Conservation (phyloP, 2,329 filamentous ascomycete species). For the Lasiodiplodia hormozganensis region DNA sequence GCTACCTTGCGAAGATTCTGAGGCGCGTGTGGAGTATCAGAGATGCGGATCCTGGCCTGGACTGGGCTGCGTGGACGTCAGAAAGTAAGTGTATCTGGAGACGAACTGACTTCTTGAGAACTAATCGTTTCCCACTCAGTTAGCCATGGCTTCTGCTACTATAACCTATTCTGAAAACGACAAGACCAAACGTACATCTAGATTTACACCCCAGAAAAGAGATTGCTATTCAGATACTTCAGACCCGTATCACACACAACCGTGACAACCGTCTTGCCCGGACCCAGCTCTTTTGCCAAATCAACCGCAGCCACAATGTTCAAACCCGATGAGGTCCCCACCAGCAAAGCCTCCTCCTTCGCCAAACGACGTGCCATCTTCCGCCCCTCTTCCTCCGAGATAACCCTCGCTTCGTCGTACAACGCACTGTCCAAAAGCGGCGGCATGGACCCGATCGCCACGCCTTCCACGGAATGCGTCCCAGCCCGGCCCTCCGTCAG, state of each 20-base stretch:
- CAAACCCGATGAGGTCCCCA: background rate
- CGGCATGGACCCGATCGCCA: background rate
- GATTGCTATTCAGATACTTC: background rate
- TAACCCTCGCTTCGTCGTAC: background rate
- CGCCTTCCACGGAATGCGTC: background rate
- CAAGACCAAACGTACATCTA: no score
- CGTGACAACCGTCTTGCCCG: background rate
- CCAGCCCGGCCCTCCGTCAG: background rate
- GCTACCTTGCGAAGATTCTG: no score
- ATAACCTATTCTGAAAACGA: no score
- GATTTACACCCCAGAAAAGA: background rate
- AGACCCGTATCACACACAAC: slow-evolving; percentile 2
- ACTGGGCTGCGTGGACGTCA: no score
- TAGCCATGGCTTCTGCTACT: no score
- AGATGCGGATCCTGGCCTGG: no score
- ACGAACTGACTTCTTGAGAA: no score
- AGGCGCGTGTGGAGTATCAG: no score
- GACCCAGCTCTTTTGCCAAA: background rate
- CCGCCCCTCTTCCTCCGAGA: background rate
- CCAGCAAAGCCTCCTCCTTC: background rate
- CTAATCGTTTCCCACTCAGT: no score
- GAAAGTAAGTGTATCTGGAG: no score
- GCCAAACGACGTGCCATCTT: background rate
- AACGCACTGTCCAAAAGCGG: background rate
- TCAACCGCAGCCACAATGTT: background rate